phyloP scores from a whole-genome alignment of 768 basidiomycete species.

The Boletus sp. region DNA sequence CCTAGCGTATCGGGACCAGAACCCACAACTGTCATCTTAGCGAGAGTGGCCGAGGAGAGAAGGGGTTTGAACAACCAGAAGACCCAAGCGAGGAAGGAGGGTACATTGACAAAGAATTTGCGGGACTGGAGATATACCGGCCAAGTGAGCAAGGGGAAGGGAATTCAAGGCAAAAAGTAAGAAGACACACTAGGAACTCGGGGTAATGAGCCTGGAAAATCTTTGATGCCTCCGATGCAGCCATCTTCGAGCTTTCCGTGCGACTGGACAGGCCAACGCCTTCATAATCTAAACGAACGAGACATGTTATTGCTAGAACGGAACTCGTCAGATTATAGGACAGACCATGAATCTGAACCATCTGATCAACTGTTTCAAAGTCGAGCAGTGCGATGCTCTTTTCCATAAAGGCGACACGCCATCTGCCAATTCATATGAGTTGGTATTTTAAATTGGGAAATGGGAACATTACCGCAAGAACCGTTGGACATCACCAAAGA shows the following conservation, averaged over 20 bases:
- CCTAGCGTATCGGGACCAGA: constrained; percentile 55
- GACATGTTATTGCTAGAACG: background rate
- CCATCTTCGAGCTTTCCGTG: constrained; percentile 71
- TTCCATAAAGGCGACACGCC: constrained; percentile 81
- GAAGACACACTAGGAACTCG: constrained; percentile 56
- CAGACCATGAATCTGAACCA: constrained; percentile 69
- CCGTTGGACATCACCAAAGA: constrained; percentile 73
- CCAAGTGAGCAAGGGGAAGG: background rate
- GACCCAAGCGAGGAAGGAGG: constrained; percentile 71
- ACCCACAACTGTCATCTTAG: constrained; percentile 80
- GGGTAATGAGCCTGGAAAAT: constrained; percentile 80
- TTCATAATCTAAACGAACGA: constrained; percentile 55
- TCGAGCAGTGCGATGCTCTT: constrained; percentile 58
- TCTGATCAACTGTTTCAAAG: constrained; percentile 70
- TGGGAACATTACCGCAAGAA: constrained; percentile 59
- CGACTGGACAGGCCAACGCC: constrained; percentile 65
- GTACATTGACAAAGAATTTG: constrained; percentile 84
- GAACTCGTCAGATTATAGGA: background rate
- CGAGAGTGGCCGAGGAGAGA: constrained; percentile 66
- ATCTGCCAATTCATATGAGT: constrained; percentile 42
- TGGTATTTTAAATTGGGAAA: background rate
- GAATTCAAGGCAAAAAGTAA: constrained; percentile 13
- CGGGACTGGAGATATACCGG: constrained; percentile 41
- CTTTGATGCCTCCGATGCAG: constrained; percentile 67
- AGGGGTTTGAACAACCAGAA: constrained; percentile 82